Conservation (phyloP, 495 filamentous ascomycete genomes). For the Amniculicola lignicola region DNA sequence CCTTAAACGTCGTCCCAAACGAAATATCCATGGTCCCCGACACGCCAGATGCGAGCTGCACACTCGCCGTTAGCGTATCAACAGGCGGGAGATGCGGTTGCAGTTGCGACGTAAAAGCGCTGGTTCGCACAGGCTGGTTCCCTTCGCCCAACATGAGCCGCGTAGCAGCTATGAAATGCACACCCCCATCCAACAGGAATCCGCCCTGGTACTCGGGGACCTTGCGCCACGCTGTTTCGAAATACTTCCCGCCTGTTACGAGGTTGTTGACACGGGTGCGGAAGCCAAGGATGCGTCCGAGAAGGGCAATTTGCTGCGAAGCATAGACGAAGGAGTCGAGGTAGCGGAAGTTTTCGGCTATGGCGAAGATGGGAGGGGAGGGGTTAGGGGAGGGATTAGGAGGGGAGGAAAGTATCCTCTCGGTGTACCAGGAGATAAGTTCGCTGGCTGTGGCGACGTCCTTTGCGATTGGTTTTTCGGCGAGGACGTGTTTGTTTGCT, state of each 20-base stretch:
- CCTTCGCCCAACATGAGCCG: slow-evolving; percentile 57
- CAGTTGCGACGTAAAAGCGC: slow-evolving; percentile 58
- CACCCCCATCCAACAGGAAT: slow-evolving; percentile 73
- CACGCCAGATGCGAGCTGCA: slow-evolving; percentile 59
- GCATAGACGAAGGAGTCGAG: slow-evolving; percentile 55
- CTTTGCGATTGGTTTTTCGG: slow-evolving; percentile 78
- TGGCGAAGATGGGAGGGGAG: slow-evolving; percentile 54
- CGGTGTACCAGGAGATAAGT: slow-evolving; percentile 60
- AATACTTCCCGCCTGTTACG: slow-evolving; percentile 56
- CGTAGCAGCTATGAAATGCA: slow-evolving; percentile 66
- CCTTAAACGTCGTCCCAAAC: slow-evolving; percentile 64
- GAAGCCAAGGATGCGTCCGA: slow-evolving; percentile 67
- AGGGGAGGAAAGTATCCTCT: slow-evolving; percentile 39
- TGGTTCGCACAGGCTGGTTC: slow-evolving; percentile 48
- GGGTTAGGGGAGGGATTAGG: too few species aligned
- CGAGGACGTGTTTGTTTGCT: slow-evolving; percentile 75
- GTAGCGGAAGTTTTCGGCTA: slow-evolving; percentile 79
- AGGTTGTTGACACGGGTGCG: slow-evolving; percentile 55
- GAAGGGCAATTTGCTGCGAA: slow-evolving; percentile 53
- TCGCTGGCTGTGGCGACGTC: slow-evolving; percentile 60
- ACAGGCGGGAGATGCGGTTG: slow-evolving; percentile 65
- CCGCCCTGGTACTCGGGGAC: slow-evolving; percentile 70
- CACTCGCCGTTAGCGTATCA: slow-evolving; percentile 68
- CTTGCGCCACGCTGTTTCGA: slow-evolving; percentile 68
- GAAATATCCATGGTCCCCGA: slow-evolving; percentile 59